Evolutionary conservation across 371 early-diverging fungal genomes (phyloP), one percentile per base, ranked within the genome.

Genomic region (Mortierella sp.): DNA sequence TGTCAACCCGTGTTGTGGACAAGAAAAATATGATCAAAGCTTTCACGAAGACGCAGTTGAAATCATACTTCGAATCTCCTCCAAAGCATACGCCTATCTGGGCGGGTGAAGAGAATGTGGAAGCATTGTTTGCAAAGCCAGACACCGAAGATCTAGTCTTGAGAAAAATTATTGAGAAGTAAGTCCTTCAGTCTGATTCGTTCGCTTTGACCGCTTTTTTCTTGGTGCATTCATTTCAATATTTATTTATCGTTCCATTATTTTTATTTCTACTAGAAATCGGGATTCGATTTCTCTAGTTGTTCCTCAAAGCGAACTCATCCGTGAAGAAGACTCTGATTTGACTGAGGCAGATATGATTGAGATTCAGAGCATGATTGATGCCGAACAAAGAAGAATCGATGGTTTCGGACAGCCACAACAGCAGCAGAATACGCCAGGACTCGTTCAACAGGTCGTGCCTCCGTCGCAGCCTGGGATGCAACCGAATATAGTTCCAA

Each of bases 1-100:
- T 89, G 66, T 79, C 86, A 23, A 87, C 87, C 56, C 87, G 87
- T 19, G 89, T 91, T 3, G 85, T 93, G 3, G 93, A 93, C 75
- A 88, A 90, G 66, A 87, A 88, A 64, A 77, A 83, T 19, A 88
- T 85, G 67, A 64, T 19, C 73, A 84, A 53, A 73, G 68, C 66
- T 7, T 64, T 59, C 10, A 69, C 84, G 3, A 86, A 85, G 58
- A 63, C 61, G 1, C 88, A 90, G 29, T 76, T 88, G 80, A 74
- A 83, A 53, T 42, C 74, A 15, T 92, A 90, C 59, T 87, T 87
- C 42, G 67, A 70, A 28, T 37, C 45, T 1, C 93, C 91, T 0
- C 82, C 80, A 8, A 42, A 64, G 8, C 28, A 32, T 19, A 63
- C 58, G 5, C 73, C 72, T 2, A 29, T 13, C 4, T 74, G 75